phyloP scores from a whole-genome alignment of 2,329 filamentous ascomycete genomes.

The Zymoseptoria tritici region DNA sequence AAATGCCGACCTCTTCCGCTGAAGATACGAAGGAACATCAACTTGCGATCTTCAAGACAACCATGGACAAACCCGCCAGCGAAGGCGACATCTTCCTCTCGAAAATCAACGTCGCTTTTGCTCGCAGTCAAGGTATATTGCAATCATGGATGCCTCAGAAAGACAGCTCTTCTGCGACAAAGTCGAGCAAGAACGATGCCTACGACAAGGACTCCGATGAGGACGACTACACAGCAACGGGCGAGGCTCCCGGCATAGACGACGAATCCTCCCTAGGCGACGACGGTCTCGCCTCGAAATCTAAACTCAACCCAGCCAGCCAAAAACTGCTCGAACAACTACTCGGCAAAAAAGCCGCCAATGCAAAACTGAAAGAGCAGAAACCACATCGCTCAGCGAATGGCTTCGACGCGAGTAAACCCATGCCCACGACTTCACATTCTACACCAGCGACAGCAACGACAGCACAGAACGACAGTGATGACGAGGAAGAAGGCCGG shows the following conservation, averaged over 20 bases:
- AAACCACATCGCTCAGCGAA: background rate
- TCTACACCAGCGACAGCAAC: constrained; percentile 12
- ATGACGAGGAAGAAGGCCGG: constrained; percentile 29
- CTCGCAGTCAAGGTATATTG: constrained; percentile 47
- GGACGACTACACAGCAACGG: constrained; percentile 41
- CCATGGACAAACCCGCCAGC: constrained; percentile 4
- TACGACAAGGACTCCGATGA: constrained; percentile 41
- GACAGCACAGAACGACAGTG: constrained; percentile 12
- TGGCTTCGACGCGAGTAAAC: background rate
- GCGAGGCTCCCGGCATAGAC: constrained; percentile 12
- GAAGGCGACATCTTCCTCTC: constrained; percentile 47
- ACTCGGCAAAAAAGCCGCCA: constrained; percentile 36
- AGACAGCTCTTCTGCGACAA: constrained; percentile 22
- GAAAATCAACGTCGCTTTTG: constrained; percentile 45
- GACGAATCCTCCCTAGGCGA: constrained; percentile 3
- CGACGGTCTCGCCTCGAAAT: constrained; percentile 24
- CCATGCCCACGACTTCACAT: constrained; percentile 1
- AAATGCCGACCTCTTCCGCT: background rate
- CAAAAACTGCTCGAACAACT: constrained; percentile 36
- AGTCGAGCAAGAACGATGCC: background rate
- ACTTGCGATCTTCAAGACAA: background rate
- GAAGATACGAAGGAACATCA: background rate
- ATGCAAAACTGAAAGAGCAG: constrained; percentile 24
- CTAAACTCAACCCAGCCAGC: constrained; percentile 32
- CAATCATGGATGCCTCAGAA: constrained; percentile 47